Evolutionary conservation across 768 basidiomycete genomes (phyloP), one percentile per base, ranked within the genome.

Genomic region (Pulveroboletus sp.): DNA sequence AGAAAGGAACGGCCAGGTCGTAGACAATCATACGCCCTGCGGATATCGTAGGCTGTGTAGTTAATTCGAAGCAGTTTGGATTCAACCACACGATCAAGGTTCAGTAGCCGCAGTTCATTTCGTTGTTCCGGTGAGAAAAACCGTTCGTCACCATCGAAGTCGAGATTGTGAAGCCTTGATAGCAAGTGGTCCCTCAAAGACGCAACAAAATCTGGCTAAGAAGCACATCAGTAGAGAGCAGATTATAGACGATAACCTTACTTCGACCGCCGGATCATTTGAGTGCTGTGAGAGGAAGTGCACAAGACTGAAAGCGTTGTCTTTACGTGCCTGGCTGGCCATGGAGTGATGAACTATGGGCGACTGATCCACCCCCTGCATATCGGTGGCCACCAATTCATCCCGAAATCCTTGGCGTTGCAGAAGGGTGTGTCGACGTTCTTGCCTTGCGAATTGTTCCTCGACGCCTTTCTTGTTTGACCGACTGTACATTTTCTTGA

Each of bases 41-140:
- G 14, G 11, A 53, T 39, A 12, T 53, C 24, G 1, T 53, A 51
- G 5, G 5, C 39, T 0, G 32, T 51, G n/a, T 53, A 53, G 32
- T 53, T 55, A 25, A 52, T 40, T 2, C 6, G 14, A 13, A 48
- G 0, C 0, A 38, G 2, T 37, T 52, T 52, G 0, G 31, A 55
- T 20, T 52, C 46, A 14, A 54, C 14, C 0, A 54, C 11, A 7
- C 2, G 14, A 4, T 35, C 8, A 0, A 25, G 20, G 21, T 47
- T 52, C 3, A 31, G 7, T 6, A 54, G 12, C 0, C 4, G 13
- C 11, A 52, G 6, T 3, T 33, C 10, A 14, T 47, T 51, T 1
- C 1, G 8, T 14, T 47, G 9, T 4, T 24, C 37, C 6, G 27
- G 17, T 1, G 27, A 40, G 27, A 54, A 51, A 0, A 2, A 8